Evolutionary conservation across 2,329 filamentous ascomycete genomes (phyloP), one percentile per base, ranked within the genome.

Genomic region (Lachnellula subtilissima): DNA sequence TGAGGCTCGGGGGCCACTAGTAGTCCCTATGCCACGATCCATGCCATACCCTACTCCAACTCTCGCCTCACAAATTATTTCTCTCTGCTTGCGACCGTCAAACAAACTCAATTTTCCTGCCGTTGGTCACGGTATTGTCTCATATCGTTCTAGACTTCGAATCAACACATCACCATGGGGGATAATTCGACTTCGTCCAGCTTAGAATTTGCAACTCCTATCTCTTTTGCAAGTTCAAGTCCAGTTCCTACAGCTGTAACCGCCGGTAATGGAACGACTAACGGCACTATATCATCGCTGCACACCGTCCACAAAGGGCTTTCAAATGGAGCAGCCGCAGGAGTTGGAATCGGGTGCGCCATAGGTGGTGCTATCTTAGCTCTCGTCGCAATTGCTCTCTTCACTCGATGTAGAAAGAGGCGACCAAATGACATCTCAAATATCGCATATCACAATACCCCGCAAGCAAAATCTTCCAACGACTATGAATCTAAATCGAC

Each of bases 351-450:
- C 12, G 42, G 42, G 19, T 45, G 19, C 19, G 42, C 42, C 5
- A 45, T 45, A 5, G 42, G n/a, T 25, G 42, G 42, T 45, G 42
- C 47, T 5, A 62, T 67, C 47, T 52, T 67, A 4, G 63, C 63
- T 6, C 63, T 76, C 11, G 25, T 45, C 42, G 19, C 19, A 7
- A 19, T 45, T 12, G 19, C 42, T 3, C 42, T 45, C 22, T 25
- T 45, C 19, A 19, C n/a, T 5, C 42, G 5, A 5, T 45, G n/a
- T 5, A 23, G 42, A 14, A 45, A 45, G 11, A 7, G 22, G 19
- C n/a, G n/a, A 25, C 42, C 42, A 25, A 45, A 45, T 12, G 5
- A 12, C 5, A 45, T 12, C 42, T 45, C 42, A 4, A 12, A 12
- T 5, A 11, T 45, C 22, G 4, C 42, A 5, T 45, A 45, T 22